Base-by-base conservation (phyloP, 495 filamentous ascomycete species). In the Trichoderma virens region DNA sequence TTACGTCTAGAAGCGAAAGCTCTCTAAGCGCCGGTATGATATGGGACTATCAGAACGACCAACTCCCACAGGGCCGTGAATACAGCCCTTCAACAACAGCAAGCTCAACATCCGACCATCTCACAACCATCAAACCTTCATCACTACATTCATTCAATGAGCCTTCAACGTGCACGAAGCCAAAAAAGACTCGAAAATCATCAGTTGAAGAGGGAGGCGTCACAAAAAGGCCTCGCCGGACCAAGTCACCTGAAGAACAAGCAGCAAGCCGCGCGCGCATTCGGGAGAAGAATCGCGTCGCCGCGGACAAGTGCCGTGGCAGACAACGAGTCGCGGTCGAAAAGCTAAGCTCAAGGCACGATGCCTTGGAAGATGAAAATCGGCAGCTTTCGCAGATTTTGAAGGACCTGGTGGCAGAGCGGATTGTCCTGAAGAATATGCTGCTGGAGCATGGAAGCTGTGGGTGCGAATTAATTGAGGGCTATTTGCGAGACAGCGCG, bases 401-500 rank as follows among this genome's bases (percentile, higher is more conserved):
- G 47, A 62, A 65, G 25, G 41, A 30, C 3, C 51, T 67, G 16
- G 59, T 63, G 18, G 61, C 34, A 9, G 65, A 68, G 43, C 62
- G 65, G 6, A 47, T 70, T 16, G 62, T n/a, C 16, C 65, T 65
- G 16, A 65, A 65, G 38, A 65, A 64, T 35, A 61, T 65, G 23
- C n/a, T 67, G 38, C 39, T 66, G 35, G 65, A 41, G 39, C 64
- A 68, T 34, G 68, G 64, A 0, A 67, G 62, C 62, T 66, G 64
- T 30, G 60, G 68, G 13, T 68, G 39, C 41, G 39, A 31, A 1
- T 30, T 66, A 1, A 67, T 65, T 51, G 61, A 35, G 32, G 62
- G 54, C 5, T 68, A 66, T 14, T 61, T 66, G 51, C 7, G 27
- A 7, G 51, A 56, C 8, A 20, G 23, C 25, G 51, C 51, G 5